These are phyloP conservation scores for Limtongia smithiae DNA, from an alignment of 805 yeast species.

Conservation along the genomic window DNA sequence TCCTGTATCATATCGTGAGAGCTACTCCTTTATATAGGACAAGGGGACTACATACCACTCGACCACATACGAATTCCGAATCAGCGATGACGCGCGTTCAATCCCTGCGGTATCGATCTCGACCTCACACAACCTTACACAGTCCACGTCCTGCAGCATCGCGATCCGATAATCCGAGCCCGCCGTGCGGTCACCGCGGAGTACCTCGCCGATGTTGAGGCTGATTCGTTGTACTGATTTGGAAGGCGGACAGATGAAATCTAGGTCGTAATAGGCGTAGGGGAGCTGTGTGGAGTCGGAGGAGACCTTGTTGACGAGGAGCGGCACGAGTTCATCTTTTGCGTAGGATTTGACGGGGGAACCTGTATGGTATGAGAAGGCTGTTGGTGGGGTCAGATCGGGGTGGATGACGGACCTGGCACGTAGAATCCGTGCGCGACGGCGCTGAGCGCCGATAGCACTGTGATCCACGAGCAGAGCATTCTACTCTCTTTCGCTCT, in stretches of 20 bases:
- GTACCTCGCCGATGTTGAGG: constrained; percentile 68
- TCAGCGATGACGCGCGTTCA: constrained; percentile 53
- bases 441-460: too few relatives aligned
- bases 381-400: too few relatives aligned
- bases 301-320: constrained; percentile 72
- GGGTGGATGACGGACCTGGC: too few relatives aligned
- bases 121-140: constrained; percentile 66
- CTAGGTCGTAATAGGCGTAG: constrained; percentile 69
- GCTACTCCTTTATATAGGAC: background rate
- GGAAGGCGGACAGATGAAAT: constrained; percentile 71
- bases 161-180: constrained; percentile 63
- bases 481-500: too few relatives aligned
- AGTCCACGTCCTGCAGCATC: constrained; percentile 63
- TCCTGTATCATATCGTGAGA: constrained; percentile 16
- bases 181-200: constrained; percentile 78
- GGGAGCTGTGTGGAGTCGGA: constrained; percentile 76
- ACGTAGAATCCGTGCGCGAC: too few relatives aligned
- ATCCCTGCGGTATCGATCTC: constrained; percentile 51
- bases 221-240: constrained; percentile 51
- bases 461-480: too few relatives aligned
- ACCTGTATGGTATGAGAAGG: background rate
- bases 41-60: constrained; percentile 53
- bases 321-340: constrained; percentile 59
- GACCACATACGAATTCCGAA: constrained; percentile 66
- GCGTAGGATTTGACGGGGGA: constrained; percentile 34